Conservation (phyloP, 2,329 filamentous ascomycete genomes). For the Paraphaeosphaeria minitans region DNA sequence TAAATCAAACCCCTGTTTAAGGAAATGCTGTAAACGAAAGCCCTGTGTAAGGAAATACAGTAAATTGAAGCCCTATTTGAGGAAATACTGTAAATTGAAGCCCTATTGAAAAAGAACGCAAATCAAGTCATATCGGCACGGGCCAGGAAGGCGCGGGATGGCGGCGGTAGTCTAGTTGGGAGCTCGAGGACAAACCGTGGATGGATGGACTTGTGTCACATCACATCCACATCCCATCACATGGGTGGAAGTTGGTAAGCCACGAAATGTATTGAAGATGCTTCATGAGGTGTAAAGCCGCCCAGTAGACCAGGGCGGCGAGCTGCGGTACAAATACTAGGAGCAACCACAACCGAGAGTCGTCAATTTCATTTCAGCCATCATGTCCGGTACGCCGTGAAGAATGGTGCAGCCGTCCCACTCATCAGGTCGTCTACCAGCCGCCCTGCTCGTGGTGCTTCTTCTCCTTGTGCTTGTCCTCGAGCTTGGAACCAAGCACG, state of each 20-base stretch:
- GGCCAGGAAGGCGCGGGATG: not conserved
- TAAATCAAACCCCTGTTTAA: constrained; percentile 3
- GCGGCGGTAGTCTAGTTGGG: not conserved
- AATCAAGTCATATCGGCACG: not conserved
- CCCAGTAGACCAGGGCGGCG: no score
- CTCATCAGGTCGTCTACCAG: not conserved
- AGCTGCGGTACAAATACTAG: not conserved
- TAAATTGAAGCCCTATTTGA: no score
- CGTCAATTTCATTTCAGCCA: constrained; percentile 2
- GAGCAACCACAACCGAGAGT: not conserved
- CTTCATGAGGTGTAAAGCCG: no score
- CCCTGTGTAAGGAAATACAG: not conserved
- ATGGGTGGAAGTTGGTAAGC: not conserved
- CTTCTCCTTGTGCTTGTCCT: constrained; percentile 61
- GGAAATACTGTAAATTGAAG: constrained; percentile 1
- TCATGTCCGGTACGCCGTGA: constrained; percentile 2
- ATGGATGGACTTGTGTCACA: not conserved
- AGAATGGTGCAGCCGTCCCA: not conserved
- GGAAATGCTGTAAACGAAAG: not conserved
- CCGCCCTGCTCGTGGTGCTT: constrained; percentile 34
- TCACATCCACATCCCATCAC: not conserved
- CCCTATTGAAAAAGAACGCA: no score
- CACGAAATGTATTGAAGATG: not conserved
- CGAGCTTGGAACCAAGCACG: constrained; percentile 59
- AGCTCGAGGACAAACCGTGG: not conserved